Conservation (phyloP, 805 yeast species). For the Kurtzmaniella cleridarum region DNA sequence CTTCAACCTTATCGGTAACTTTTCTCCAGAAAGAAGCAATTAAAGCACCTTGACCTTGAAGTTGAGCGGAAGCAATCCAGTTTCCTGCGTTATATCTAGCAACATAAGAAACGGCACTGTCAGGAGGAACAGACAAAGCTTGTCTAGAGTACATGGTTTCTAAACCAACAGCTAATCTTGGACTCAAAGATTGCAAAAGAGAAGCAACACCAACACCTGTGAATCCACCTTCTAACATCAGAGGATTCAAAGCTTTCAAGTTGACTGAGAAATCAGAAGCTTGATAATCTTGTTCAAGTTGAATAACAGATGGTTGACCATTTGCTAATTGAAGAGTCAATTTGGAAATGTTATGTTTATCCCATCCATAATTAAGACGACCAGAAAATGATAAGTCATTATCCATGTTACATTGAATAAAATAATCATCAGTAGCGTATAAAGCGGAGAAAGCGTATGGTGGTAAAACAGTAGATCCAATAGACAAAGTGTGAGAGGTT, state of each 20-base stretch:
- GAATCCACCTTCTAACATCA: slow-evolving; percentile 65
- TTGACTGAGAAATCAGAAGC: slow-evolving; percentile 85
- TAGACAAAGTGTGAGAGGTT: slow-evolving; percentile 86
- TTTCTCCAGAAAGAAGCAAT: slow-evolving; percentile 91
- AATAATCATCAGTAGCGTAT: slow-evolving; percentile 78
- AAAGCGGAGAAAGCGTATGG: slow-evolving; percentile 88
- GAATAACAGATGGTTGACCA: slow-evolving; percentile 90
- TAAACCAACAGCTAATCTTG: slow-evolving; percentile 80
- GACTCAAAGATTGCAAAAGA: slow-evolving; percentile 80
- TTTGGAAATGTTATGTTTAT: slow-evolving; percentile 69
- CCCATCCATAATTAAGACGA: slow-evolving; percentile 89
- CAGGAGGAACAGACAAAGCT: slow-evolving; percentile 66
- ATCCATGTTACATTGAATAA: slow-evolving; percentile 89
- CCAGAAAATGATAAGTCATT: slow-evolving; percentile 81
- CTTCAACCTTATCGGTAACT: slow-evolving; percentile 89
- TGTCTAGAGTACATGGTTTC: slow-evolving; percentile 87
- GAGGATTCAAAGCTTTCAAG: slow-evolving; percentile 88
- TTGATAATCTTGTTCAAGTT: slow-evolving; percentile 93
- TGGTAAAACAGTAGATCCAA: slow-evolving; percentile 82
- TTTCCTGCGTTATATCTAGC: slow-evolving; percentile 83
- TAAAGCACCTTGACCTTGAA: slow-evolving; percentile 88
- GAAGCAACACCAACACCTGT: slow-evolving; percentile 76
- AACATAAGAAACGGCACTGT: slow-evolving; percentile 83
- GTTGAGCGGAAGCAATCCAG: slow-evolving; percentile 92
- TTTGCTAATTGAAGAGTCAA: slow-evolving; percentile 82